Evolutionary conservation across 2,329 filamentous ascomycete genomes (phyloP).

Genomic region (Zymoseptoria tritici): DNA sequence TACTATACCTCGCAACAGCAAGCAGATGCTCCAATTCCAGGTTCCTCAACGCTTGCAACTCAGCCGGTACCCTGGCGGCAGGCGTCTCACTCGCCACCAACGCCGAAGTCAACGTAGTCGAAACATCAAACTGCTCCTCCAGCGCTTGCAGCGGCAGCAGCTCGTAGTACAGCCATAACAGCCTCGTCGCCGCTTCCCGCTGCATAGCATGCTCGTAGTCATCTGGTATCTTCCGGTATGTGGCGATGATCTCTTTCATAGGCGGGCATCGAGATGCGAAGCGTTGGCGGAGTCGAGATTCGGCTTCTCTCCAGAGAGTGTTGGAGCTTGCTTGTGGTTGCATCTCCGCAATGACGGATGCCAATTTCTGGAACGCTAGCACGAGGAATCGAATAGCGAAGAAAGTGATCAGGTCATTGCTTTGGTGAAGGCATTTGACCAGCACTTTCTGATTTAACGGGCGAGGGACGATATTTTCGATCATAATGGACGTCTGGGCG

Average conservation of each 20-base stretch:
- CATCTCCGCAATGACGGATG: constrained; percentile 55
- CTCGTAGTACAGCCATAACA: constrained; percentile 80
- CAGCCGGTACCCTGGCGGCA: constrained; percentile 1
- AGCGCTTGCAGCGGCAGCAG: constrained; percentile 71
- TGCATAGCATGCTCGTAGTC: constrained; percentile 59
- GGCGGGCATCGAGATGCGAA: constrained; percentile 73
- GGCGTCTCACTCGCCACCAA: constrained; percentile 42
- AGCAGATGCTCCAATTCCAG: constrained; percentile 77
- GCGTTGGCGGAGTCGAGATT: constrained; percentile 59
- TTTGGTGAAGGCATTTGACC: constrained; percentile 68
- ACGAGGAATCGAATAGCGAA: constrained; percentile 76
- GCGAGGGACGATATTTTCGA: constrained; percentile 80
- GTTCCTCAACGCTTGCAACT: constrained; percentile 45
- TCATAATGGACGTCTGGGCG: constrained; percentile 67
- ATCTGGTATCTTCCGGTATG: constrained; percentile 61
- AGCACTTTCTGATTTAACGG: constrained; percentile 75
- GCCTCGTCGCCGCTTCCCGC: constrained; percentile 67
- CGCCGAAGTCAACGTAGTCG: constrained; percentile 62
- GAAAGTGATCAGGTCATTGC: constrained; percentile 71
- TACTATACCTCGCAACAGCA: constrained; percentile 69
- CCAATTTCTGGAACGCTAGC: constrained; percentile 71
- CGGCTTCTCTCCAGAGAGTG: constrained; percentile 61
- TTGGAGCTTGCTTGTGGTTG: constrained; percentile 28
- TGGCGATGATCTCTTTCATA: constrained; percentile 70
- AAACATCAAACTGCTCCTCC: constrained; percentile 82